Percentiles rank a stretch among this genome's conserved stretches.
Evolutionary conservation across 2,329 filamentous ascomycete genomes (phyloP).

Genomic region (Beauveria asiatica): DNA sequence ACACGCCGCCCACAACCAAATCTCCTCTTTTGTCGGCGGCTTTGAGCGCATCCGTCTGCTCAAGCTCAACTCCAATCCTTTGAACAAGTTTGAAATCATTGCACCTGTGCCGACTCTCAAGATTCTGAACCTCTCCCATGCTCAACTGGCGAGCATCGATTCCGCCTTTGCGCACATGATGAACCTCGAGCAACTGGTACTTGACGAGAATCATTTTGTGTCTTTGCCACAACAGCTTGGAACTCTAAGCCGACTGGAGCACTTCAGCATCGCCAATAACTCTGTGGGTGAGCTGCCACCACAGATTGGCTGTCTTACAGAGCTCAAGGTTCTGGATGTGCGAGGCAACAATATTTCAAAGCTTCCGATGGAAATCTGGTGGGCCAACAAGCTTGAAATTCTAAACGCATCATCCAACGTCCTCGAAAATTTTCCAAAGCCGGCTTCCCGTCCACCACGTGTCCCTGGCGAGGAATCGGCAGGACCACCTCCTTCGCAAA

Average conservation of each 20-base stretch:
- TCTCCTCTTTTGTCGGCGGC: conserved; percentile 83
- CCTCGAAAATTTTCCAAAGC: conserved; percentile 82
- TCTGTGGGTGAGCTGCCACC: conserved; percentile 73
- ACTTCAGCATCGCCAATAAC: conserved; percentile 92
- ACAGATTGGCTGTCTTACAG: conserved; percentile 79
- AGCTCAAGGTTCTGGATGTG: conserved; percentile 79
- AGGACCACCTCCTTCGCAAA: conserved; percentile 26
- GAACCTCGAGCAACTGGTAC: conserved; percentile 75
- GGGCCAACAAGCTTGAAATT: conserved; percentile 79
- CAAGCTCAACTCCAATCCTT: conserved; percentile 87
- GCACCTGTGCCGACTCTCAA: conserved; percentile 72
- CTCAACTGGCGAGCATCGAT: conserved; percentile 84
- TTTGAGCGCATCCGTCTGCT: conserved; percentile 78
- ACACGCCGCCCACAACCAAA: conserved; percentile 83
- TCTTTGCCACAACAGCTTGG: conserved; percentile 81
- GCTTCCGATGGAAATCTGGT: conserved; percentile 92
- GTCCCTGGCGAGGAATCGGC: conserved; percentile 41
- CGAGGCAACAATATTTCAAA: conserved; percentile 88
- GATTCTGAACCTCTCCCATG: conserved; percentile 80
- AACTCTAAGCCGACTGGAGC: conserved; percentile 71
- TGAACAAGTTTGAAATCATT: conserved; percentile 85
- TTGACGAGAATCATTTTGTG: conserved; percentile 95
- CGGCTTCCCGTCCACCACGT: conserved; percentile 60
- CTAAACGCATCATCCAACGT: conserved; percentile 95
- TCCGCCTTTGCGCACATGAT: conserved; percentile 80